phyloP scores from a whole-genome alignment of 139 green algal genomes.

The Chlorella sp. region DNA sequence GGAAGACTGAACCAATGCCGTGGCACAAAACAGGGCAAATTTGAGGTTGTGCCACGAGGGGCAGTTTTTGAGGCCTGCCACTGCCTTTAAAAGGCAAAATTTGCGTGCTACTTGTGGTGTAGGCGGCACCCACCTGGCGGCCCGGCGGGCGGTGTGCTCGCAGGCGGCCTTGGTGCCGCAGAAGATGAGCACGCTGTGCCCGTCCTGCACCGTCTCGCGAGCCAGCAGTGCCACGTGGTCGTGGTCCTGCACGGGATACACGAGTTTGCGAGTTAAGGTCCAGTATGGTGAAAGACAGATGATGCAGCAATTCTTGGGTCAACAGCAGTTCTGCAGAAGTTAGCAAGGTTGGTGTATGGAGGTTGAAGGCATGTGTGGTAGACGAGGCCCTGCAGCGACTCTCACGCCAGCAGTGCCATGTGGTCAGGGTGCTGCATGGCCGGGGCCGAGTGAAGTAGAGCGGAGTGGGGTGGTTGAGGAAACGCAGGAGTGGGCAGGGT shows the following conservation, averaged over 20 bases:
- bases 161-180: constrained; percentile 78
- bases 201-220: constrained; percentile 68
- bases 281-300: neutral
- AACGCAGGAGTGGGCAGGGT: too few relatives aligned
- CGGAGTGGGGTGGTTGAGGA: neutral
- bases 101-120: neutral
- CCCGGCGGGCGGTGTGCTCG: constrained; percentile 34
- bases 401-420: constrained; percentile 64
- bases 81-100: neutral
- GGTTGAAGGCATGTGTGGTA: too few relatives aligned
- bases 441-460: too few relatives aligned
- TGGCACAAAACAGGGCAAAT: neutral
- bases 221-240: constrained; percentile 73
- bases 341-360: too few relatives aligned
- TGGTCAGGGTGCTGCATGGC: constrained; percentile 65
- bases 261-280: neutral
- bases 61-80: too few relatives aligned
- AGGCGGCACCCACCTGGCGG: constrained; percentile 15
- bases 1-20: neutral
- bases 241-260: constrained; percentile 53
- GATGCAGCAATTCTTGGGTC: neutral
- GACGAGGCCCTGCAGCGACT: constrained; percentile 73
- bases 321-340: too few relatives aligned
- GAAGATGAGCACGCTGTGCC: constrained; percentile 90
- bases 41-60: too few relatives aligned